These are phyloP conservation scores for Phytopythium aichiense DNA, from an alignment of 352 stramenopile species.

Conservation along the genomic window DNA sequence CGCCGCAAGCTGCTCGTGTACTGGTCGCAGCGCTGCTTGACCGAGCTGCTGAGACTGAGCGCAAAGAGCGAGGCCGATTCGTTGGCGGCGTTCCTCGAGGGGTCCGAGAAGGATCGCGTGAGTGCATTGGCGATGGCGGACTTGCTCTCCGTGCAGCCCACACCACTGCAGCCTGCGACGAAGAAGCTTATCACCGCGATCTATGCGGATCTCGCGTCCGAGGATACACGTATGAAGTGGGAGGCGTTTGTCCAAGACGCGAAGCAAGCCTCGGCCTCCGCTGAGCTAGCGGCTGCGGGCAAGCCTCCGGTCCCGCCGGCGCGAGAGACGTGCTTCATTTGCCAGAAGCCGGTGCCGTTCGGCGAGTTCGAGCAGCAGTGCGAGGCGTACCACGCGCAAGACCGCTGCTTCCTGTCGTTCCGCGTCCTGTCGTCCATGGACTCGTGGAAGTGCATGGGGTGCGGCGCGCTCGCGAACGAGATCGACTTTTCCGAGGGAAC, in stretches of 20 bases:
- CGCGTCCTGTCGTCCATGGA: slow-evolving; percentile 59
- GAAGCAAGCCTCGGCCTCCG: slow-evolving; percentile 1
- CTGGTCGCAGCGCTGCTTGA: slow-evolving; percentile 61
- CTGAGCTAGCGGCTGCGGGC: not conserved
- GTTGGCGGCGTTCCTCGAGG: slow-evolving; percentile 20
- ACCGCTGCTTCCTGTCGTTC: slow-evolving; percentile 79
- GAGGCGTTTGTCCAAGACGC: slow-evolving; percentile 27
- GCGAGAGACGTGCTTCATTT: slow-evolving; percentile 69
- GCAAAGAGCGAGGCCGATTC: slow-evolving; percentile 20
- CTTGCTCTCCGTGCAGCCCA: slow-evolving; percentile 59
- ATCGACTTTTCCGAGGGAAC: slow-evolving; percentile 34
- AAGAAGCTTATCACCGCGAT: slow-evolving; percentile 49
- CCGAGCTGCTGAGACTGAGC: slow-evolving; percentile 34
- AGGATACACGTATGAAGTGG: slow-evolving; percentile 41
- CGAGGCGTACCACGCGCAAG: slow-evolving; percentile 51
- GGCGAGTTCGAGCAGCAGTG: slow-evolving; percentile 60
- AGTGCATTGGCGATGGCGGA: slow-evolving; percentile 77
- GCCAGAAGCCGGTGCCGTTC: slow-evolving; percentile 54
- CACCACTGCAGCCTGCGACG: slow-evolving; percentile 22
- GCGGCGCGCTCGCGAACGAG: slow-evolving; percentile 54
- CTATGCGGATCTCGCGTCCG: slow-evolving; percentile 53
- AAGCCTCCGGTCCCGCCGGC: slow-evolving; percentile 26
- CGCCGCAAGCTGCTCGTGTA: slow-evolving; percentile 46
- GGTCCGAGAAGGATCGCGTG: slow-evolving; percentile 30
- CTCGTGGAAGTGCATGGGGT: slow-evolving; percentile 82